A percentile compares a stretch with the other conserved stretches of the same genome.
phyloP scores from a whole-genome alignment of 164 flowering plant species.

The Aristolochia californica region DNA sequence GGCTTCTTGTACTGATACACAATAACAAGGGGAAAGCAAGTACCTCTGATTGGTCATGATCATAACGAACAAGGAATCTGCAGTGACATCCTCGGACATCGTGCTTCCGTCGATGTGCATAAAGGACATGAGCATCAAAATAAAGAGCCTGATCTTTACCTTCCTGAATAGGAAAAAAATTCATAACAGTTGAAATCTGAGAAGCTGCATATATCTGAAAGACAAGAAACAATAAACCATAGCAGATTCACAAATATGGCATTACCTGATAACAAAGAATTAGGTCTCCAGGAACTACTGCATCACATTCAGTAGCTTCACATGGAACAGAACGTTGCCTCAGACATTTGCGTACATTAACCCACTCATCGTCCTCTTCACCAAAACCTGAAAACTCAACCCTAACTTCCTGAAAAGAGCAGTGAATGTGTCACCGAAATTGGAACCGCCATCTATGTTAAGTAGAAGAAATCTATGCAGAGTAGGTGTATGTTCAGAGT shows the following conservation, averaged over 20 bases:
- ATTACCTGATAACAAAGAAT: conserved; percentile 91
- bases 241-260: background rate
- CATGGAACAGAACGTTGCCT: conserved; percentile 96
- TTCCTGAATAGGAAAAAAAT: conserved; percentile 40
- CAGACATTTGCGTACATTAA: conserved; percentile 64
- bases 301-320: conserved; percentile 94
- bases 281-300: conserved; percentile 90
- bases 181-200: background rate
- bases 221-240: background rate
- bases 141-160: conserved; percentile 99
- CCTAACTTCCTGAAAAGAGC: conserved; percentile 65
- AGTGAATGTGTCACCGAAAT: background rate
- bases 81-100: conserved; percentile 98
- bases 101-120: conserved; percentile 92
- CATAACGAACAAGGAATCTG: conserved; percentile 91
- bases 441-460: background rate
- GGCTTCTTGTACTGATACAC: too few relatives aligned
- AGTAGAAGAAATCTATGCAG: background rate
- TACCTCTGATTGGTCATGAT: conserved; percentile 97
- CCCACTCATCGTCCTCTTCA: conserved; percentile 96
- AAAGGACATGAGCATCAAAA: conserved; percentile 95
- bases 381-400: conserved; percentile 94
- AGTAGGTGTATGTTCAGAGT: background rate
- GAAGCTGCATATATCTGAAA: background rate
- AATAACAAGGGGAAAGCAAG: background rate